A percentile compares a stretch with the other conserved stretches of the same genome.
phyloP scores from a whole-genome alignment of 495 filamentous ascomycete genomes.

The Aspergillus coremiiformis region DNA sequence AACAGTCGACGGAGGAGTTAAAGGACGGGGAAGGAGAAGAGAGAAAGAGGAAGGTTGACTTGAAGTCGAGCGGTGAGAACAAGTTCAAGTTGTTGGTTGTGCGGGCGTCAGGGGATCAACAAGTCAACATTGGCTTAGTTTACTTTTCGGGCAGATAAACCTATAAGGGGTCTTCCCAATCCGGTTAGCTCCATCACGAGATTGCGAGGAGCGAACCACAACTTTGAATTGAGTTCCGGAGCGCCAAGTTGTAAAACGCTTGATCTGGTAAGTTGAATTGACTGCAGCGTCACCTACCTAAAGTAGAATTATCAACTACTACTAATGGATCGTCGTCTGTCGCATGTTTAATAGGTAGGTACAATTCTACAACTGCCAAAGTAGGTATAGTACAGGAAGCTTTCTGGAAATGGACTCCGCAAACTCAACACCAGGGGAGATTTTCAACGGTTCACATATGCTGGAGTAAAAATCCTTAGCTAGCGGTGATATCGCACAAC shows the following conservation, averaged over 20 bases:
- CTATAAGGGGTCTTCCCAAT: constrained; percentile 18
- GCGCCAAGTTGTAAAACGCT: too few relatives aligned
- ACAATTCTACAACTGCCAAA: neutral
- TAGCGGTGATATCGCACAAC: neutral
- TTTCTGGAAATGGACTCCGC: neutral
- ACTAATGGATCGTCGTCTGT: neutral
- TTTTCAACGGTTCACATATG: neutral
- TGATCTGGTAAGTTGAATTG: too few relatives aligned
- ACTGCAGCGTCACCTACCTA: too few relatives aligned
- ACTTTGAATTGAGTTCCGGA: constrained; percentile 8
- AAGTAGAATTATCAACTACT: too few relatives aligned
- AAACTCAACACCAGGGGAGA: neutral
- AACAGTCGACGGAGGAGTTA: constrained; percentile 16
- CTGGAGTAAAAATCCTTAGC: neutral
- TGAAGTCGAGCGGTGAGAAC: constrained; percentile 24
- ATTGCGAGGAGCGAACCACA: constrained; percentile 31
- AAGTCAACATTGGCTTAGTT: constrained; percentile 19
- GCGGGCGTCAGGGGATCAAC: constrained; percentile 33
- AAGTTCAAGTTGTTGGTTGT: constrained; percentile 24
- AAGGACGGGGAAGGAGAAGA: constrained; percentile 11
- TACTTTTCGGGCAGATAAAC: constrained; percentile 17
- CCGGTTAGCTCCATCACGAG: constrained; percentile 26
- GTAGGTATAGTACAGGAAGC: neutral
- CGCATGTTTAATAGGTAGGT: neutral
- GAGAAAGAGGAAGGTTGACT: constrained; percentile 15